phyloP scores from a whole-genome alignment of 2,329 filamentous ascomycete genomes.

The Alternaria panax region DNA sequence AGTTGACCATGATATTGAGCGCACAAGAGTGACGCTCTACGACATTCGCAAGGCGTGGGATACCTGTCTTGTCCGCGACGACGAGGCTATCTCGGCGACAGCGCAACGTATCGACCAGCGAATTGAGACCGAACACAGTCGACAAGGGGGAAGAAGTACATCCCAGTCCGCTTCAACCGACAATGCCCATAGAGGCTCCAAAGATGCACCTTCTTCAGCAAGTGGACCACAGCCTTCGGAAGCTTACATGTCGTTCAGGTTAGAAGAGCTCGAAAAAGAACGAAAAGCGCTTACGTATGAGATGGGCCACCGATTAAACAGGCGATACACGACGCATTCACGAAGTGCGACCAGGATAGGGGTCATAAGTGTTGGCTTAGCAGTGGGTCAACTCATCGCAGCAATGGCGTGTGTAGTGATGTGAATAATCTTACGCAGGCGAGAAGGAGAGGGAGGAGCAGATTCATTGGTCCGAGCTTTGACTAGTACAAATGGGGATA shows the following conservation, averaged over 20 bases:
- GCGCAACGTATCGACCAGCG: not conserved
- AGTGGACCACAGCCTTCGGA: not conserved
- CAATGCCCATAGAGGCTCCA: not conserved
- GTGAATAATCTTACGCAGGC: not conserved
- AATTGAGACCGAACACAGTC: not conserved
- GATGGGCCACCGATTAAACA: not conserved
- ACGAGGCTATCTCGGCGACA: not conserved
- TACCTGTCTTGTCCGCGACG: not conserved
- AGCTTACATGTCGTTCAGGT: not conserved
- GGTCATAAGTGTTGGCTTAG: conserved; percentile 13
- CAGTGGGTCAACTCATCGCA: conserved; percentile 19
- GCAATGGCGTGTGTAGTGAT: conserved; percentile 24
- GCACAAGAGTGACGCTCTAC: not conserved
- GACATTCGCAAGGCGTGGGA: not conserved
- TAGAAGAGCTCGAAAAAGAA: not conserved
- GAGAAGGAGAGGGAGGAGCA: not conserved
- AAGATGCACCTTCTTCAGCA: not conserved
- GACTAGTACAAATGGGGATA: not conserved
- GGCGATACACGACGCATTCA: not conserved
- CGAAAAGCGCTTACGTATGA: not conserved
- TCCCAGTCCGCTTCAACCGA: not conserved
- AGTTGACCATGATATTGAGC: not conserved
- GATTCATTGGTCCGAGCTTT: not conserved
- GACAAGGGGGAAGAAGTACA: not conserved
- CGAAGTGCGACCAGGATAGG: conserved; percentile 2